A percentile compares a stretch with the other conserved stretches of the same genome.
phyloP scores from a whole-genome alignment of 208 protist species.

The Trichomonas vaginalis region DNA sequence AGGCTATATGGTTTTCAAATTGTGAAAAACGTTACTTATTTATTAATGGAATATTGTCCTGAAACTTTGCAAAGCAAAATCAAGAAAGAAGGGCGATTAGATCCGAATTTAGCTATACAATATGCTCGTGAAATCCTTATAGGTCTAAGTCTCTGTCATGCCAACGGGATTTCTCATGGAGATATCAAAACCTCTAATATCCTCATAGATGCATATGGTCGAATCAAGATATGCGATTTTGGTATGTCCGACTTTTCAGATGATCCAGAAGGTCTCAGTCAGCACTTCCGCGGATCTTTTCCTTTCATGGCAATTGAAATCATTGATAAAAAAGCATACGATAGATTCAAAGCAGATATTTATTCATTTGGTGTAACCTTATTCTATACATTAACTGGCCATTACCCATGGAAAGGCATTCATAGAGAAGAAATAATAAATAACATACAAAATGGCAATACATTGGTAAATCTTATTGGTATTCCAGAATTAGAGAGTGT shows the following conservation, averaged over 20 bases:
- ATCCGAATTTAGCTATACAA: neutral
- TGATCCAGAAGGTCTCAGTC: neutral
- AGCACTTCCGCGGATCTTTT: slow-evolving; percentile 41
- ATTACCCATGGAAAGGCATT: neutral
- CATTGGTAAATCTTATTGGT: neutral
- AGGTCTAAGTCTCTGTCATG: slow-evolving; percentile 25
- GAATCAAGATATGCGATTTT: slow-evolving; percentile 42
- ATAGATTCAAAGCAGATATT: slow-evolving; percentile 43
- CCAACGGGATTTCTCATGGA: slow-evolving; percentile 25
- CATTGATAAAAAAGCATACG: slow-evolving; percentile 33
- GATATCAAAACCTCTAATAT: slow-evolving; percentile 39
- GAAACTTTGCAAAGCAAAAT: neutral
- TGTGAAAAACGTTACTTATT: neutral
- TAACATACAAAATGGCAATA: neutral
- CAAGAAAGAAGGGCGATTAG: neutral
- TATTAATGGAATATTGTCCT: neutral
- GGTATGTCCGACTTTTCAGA: slow-evolving; percentile 25
- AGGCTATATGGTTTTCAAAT: neutral
- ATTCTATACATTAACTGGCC: slow-evolving; percentile 29
- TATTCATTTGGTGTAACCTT: slow-evolving; percentile 50
- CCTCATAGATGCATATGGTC: slow-evolving; percentile 23
- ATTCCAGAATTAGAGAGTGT: neutral
- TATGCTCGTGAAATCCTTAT: neutral
- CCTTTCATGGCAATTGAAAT: slow-evolving; percentile 48
- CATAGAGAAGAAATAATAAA: neutral